phyloP scores from a whole-genome alignment of 192 early-diverging fungal species.

The Allomyces macrogynus region DNA sequence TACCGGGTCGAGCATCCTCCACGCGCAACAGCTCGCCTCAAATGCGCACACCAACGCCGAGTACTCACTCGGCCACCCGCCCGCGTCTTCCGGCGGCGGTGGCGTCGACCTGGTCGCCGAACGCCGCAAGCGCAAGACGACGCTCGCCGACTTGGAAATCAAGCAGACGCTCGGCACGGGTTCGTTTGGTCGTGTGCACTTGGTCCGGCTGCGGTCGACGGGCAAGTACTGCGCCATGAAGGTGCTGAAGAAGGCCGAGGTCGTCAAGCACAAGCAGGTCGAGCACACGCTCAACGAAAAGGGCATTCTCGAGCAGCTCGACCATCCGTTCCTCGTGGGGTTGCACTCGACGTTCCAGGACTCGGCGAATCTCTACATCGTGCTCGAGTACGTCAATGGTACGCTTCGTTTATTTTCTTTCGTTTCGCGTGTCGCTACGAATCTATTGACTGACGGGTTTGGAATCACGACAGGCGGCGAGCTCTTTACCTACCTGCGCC shows the following conservation, averaged over 20 bases:
- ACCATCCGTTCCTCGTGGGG: slow-evolving; percentile 76
- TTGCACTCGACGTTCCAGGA: slow-evolving; percentile 94
- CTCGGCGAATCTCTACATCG: slow-evolving; percentile 73
- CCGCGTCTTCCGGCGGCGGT: not conserved
- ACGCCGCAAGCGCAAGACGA: slow-evolving; percentile 17
- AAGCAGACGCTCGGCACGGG: slow-evolving; percentile 85
- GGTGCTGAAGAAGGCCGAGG: slow-evolving; percentile 78
- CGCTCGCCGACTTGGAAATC: slow-evolving; percentile 60
- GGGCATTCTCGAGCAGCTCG: slow-evolving; percentile 65
- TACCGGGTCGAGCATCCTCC: not conserved
- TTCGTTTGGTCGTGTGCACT: slow-evolving; percentile 88
- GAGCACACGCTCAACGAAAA: slow-evolving; percentile 98
- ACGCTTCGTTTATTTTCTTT: too few relatives aligned
- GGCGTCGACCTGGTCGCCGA: not conserved
- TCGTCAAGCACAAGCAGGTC: slow-evolving; percentile 86
- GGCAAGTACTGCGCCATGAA: slow-evolving; percentile 91
- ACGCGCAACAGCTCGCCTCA: not conserved
- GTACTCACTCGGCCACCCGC: not conserved
- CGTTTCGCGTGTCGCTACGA: too few relatives aligned
- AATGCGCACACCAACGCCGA: not conserved
- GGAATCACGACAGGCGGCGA: slow-evolving; percentile 69
- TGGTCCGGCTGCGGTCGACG: slow-evolving; percentile 59
- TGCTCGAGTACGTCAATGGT: slow-evolving; percentile 70
- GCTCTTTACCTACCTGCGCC: slow-evolving; percentile 55
- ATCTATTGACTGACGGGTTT: too few relatives aligned